Percentiles rank a stretch among this genome's conserved stretches.
These are phyloP conservation scores for Cercospora sesami DNA, from an alignment of 2,329 filamentous ascomycete genomes.

Conservation along the genomic window DNA sequence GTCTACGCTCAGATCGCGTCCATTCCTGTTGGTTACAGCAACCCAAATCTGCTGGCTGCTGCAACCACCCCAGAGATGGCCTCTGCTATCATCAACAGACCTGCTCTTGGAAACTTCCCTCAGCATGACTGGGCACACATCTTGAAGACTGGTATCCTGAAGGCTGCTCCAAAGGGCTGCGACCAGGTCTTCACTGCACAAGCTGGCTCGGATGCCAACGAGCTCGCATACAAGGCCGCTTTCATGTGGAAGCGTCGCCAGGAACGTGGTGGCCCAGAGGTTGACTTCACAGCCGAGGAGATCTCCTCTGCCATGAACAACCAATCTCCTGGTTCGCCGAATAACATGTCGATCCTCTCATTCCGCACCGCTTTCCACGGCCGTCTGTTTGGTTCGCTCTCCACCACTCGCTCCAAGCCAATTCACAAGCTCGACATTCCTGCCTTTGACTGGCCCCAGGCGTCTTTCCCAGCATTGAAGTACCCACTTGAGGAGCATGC, in stretches of 20 bases:
- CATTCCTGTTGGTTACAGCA: constrained; percentile 91
- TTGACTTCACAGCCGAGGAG: constrained; percentile 79
- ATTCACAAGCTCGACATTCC: constrained; percentile 96
- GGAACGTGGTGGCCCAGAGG: constrained; percentile 73
- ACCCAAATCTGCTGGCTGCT: constrained; percentile 69
- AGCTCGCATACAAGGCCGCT: constrained; percentile 90
- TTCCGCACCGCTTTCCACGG: constrained; percentile 91
- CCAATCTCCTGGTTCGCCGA: constrained; percentile 71
- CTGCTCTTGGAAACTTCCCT: constrained; percentile 88
- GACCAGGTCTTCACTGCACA: constrained; percentile 89
- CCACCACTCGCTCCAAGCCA: constrained; percentile 86
- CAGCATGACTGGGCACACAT: constrained; percentile 79
- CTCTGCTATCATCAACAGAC: constrained; percentile 79
- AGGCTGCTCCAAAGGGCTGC: constrained; percentile 77
- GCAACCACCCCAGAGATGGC: constrained; percentile 77
- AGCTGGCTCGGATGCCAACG: constrained; percentile 88
- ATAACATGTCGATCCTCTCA: constrained; percentile 78
- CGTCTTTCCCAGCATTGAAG: constrained; percentile 79
- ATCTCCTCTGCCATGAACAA: constrained; percentile 76
- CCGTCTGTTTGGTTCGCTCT: constrained; percentile 81
- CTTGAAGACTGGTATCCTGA: constrained; percentile 76
- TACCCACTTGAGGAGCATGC: constrained; percentile 81
- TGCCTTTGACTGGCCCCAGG: constrained; percentile 92
- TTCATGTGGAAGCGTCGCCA: constrained; percentile 88
- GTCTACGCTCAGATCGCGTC: constrained; percentile 91